Conservation (phyloP, 345 rosid species). For the Syzygium grande region DNA sequence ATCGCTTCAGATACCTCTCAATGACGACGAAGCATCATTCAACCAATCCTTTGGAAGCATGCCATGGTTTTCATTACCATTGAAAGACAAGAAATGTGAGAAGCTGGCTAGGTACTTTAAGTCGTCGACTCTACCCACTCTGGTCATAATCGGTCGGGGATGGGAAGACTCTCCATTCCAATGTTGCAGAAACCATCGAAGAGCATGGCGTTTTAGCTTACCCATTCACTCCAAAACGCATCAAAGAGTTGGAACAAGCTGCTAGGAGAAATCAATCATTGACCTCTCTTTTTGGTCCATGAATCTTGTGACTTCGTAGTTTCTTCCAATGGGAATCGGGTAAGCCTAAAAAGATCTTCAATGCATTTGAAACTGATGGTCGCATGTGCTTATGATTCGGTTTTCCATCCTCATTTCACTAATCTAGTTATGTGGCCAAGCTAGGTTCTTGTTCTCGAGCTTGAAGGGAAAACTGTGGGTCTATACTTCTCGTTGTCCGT, state of each 20-base stretch:
- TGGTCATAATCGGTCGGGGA: too few relatives aligned
- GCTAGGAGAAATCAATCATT: constrained; percentile 57
- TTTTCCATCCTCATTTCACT: not conserved
- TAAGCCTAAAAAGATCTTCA: not conserved
- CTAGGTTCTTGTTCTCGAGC: constrained; percentile 8
- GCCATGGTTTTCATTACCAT: too few relatives aligned
- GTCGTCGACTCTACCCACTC: too few relatives aligned
- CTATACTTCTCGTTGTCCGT: constrained; percentile 9
- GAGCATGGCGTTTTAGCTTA: too few relatives aligned
- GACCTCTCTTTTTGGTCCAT: constrained; percentile 42
- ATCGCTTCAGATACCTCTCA: too few relatives aligned
- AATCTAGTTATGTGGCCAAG: not conserved
- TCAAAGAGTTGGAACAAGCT: constrained; percentile 51
- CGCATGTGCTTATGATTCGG: not conserved
- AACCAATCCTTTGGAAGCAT: too few relatives aligned
- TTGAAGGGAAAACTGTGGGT: constrained; percentile 11
- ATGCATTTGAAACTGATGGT: not conserved
- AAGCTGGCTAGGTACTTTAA: too few relatives aligned
- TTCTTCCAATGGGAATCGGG: constrained; percentile 44
- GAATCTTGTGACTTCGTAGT: constrained; percentile 48
- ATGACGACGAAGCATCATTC: too few relatives aligned
- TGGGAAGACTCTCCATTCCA: too few relatives aligned
- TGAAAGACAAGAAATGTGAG: too few relatives aligned
- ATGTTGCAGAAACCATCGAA: too few relatives aligned
- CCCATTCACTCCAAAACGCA: constrained; percentile 57